Conservation (phyloP, 2,329 filamentous ascomycete species). For the Pezicula rhizophila region DNA sequence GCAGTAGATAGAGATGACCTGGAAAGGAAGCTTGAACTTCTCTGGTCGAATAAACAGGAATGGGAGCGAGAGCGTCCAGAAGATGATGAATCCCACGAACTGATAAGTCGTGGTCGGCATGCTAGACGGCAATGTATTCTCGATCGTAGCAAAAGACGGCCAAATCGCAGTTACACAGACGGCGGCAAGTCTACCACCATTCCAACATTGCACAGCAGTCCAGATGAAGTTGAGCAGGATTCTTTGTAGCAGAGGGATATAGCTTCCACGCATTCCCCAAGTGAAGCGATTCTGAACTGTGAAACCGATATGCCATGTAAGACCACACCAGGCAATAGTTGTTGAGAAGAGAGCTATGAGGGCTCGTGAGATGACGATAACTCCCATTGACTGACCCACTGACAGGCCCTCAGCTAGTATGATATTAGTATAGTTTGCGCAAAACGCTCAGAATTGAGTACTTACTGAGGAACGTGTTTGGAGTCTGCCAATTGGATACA, state of each 20-base stretch:
- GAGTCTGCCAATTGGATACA: conserved; percentile 40
- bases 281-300: conserved; percentile 43
- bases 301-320: conserved; percentile 45
- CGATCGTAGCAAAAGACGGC: conserved; percentile 8
- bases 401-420: conserved; percentile 35
- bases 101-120: conserved; percentile 3
- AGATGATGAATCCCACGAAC: conserved; percentile 4
- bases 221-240: conserved; percentile 45
- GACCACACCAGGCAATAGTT: conserved; percentile 40
- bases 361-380: conserved; percentile 38
- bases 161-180: conserved; percentile 11
- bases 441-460: not conserved
- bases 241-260: conserved; percentile 41
- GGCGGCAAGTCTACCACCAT: conserved; percentile 7
- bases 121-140: not conserved
- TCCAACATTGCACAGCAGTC: conserved; percentile 38
- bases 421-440: not conserved
- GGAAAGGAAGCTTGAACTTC: conserved; percentile 41
- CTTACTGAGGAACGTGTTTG: conserved; percentile 37
- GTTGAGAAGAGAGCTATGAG: conserved; percentile 37
- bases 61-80: conserved; percentile 27
- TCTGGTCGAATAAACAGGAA: conserved; percentile 43
- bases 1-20: conserved; percentile 37
- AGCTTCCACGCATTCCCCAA: conserved; percentile 43
- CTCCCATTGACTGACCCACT: conserved; percentile 39